Evolutionary conservation across 2,329 filamentous ascomycete species (phyloP).

Genomic region (Macrophomina tecta): DNA sequence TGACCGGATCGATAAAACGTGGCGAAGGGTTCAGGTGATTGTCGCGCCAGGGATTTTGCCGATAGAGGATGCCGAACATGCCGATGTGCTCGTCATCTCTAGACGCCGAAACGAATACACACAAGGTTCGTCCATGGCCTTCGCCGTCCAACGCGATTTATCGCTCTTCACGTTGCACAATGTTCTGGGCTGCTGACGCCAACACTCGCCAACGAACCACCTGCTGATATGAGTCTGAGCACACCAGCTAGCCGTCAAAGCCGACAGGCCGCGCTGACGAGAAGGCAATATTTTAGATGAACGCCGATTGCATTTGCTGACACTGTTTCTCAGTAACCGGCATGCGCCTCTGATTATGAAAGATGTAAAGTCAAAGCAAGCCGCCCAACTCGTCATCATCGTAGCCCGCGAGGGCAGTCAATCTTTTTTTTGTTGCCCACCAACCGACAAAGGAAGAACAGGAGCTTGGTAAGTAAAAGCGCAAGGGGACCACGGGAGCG

Average conservation of each 20-base stretch:
- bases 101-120: neutral
- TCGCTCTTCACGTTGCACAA: neutral
- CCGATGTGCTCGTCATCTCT: conserved; percentile 3
- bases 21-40: conserved; percentile 21
- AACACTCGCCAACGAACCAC: neutral
- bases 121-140: neutral
- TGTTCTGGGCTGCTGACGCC: conserved; percentile 1
- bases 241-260: neutral
- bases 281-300: neutral
- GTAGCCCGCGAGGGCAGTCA: conserved; percentile 29
- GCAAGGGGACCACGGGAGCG: neutral
- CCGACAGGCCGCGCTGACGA: neutral
- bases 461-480: conserved; percentile 18
- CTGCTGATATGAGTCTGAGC: conserved; percentile 8
- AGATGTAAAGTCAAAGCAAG: conserved; percentile 25
- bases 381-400: conserved; percentile 28
- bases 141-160: neutral
- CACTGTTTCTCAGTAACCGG: conserved; percentile 22
- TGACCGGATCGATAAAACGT: conserved; percentile 7
- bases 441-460: conserved; percentile 23
- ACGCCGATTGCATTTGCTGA: conserved; percentile 25
- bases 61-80: conserved; percentile 21
- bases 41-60: neutral
- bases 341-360: conserved; percentile 24
- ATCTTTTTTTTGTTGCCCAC: conserved; percentile 28